Conservation (phyloP, 2,329 filamentous ascomycete genomes). For the Pezicula neosporulosa region DNA sequence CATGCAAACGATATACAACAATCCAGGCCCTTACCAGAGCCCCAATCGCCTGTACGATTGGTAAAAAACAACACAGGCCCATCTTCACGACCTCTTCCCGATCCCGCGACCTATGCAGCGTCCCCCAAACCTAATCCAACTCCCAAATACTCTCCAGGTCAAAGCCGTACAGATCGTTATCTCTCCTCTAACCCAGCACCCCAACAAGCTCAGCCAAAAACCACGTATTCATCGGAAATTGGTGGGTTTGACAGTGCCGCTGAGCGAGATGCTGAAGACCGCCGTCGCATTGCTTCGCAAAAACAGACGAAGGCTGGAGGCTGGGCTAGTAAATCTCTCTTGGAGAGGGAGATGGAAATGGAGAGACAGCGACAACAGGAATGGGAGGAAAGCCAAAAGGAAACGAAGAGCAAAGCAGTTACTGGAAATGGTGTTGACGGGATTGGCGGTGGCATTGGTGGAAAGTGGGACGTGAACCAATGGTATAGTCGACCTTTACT, state of each 20-base stretch:
- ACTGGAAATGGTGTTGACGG: conserved; percentile 53
- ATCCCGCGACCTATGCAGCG: conserved; percentile 20
- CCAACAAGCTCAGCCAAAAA: conserved; percentile 25
- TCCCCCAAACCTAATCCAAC: conserved; percentile 14
- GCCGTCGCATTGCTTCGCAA: conserved; percentile 42
- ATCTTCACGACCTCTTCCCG: conserved; percentile 34
- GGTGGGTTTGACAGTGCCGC: conserved; percentile 36
- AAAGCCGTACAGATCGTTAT: conserved; percentile 44
- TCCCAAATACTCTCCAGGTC: conserved; percentile 11
- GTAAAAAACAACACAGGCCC: conserved; percentile 27
- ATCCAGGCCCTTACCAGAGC: conserved; percentile 27
- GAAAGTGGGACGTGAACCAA: conserved; percentile 57
- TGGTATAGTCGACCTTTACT: too few species aligned
- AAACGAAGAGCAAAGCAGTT: conserved; percentile 45
- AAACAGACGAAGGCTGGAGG: conserved; percentile 48
- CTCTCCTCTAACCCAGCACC: conserved; percentile 45
- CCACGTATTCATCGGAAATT: conserved; percentile 35
- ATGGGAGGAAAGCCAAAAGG: conserved; percentile 72
- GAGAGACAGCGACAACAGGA: conserved; percentile 56
- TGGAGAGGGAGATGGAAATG: conserved; percentile 59
- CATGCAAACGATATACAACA: conserved; percentile 14
- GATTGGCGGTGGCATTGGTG: conserved; percentile 61
- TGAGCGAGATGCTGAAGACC: conserved; percentile 47
- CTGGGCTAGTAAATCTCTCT: conserved; percentile 50
- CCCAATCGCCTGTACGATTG: conserved; percentile 20